phyloP scores from a whole-genome alignment of 2,329 filamentous ascomycete species.

The Juglanconis sp. region DNA sequence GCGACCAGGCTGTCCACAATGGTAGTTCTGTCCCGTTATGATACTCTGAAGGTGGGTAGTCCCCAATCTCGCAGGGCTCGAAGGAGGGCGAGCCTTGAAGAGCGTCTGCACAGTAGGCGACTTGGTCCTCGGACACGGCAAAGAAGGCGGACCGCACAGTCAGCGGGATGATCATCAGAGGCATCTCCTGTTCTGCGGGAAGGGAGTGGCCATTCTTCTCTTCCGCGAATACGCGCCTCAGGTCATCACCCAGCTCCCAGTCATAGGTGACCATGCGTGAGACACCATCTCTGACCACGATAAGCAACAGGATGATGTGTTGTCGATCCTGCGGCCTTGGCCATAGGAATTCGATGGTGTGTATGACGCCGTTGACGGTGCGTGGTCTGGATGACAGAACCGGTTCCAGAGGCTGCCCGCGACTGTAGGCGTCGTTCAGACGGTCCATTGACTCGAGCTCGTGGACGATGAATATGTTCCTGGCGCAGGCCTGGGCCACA shows the following conservation, averaged over 20 bases:
- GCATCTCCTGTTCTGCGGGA: constrained; percentile 53
- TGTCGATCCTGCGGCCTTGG: constrained; percentile 63
- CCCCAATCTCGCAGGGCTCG: constrained; percentile 39
- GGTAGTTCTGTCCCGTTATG: constrained; percentile 49
- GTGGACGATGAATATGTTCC: constrained; percentile 69
- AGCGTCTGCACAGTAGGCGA: constrained; percentile 55
- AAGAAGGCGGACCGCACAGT: constrained; percentile 70
- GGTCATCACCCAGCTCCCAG: constrained; percentile 53
- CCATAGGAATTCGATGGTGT: constrained; percentile 83
- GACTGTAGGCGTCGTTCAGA: constrained; percentile 49
- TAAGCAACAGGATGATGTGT: constrained; percentile 73
- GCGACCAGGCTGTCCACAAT: constrained; percentile 81
- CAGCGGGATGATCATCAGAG: constrained; percentile 69
- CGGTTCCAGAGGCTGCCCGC: constrained; percentile 49
- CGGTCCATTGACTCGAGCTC: constrained; percentile 57
- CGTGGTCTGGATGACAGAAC: constrained; percentile 48
- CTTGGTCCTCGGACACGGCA: constrained; percentile 58
- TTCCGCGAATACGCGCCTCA: constrained; percentile 42
- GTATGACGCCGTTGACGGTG: constrained; percentile 66
- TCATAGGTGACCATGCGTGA: constrained; percentile 57
- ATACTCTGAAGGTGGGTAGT: constrained; percentile 39
- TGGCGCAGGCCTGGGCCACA: constrained; percentile 67
- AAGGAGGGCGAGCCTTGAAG: constrained; percentile 49
- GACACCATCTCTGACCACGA: constrained; percentile 46
- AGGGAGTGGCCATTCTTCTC: constrained; percentile 50